Base-by-base conservation (phyloP, 2,329 filamentous ascomycete genomes). In the Knufia petricola region DNA sequence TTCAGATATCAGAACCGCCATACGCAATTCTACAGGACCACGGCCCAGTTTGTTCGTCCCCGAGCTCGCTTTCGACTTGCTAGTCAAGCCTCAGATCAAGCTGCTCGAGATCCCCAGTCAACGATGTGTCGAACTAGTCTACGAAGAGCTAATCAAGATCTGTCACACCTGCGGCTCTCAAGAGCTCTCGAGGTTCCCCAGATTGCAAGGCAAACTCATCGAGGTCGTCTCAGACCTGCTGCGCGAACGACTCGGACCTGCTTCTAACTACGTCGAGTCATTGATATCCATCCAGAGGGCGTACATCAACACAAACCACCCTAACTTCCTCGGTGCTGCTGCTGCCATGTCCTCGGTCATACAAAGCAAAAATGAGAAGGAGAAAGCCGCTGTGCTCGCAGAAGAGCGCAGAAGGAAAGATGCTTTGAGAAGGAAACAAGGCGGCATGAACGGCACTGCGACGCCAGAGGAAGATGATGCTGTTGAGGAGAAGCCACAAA, bases 281-380 rank as follows among this genome's bases (percentile, higher is more conserved):
- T 75, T 98, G 53, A 98, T 98, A 57, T 85, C 92, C 21, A 98
- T 98, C 52, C 92, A 98, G 68, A 80, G 92, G 57, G 92, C 92
- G 17, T 98, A 98, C 68, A 96, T 98, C 70, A 98, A 98, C 72
- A 98, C 92, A 36, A 98, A 98, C 63, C 92, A 98, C 64, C 92
- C 92, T 42, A 98, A 98, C 68, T 98, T 98, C 72, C 79, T 96
- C 13, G 92, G 92, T 38, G 92, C 92, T 13, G 90, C 92, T 19
- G 90, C 89, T 30, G 92, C 92, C 54, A 98, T 98, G 92, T 90
- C 87, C 57, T 88, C 92, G 41, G 90, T 98, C 40, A 94, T 98
- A 52, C 86, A 81, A 62, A 90, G 85, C 63, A 95, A 92, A 69
- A 88, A 96, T 64, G 92, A 98, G 57, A 84, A 88, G 58, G 90